Percentiles rank a stretch among this genome's conserved stretches.
phyloP scores from a whole-genome alignment of 495 filamentous ascomycete species.

The Talaromyces thailandensis region DNA sequence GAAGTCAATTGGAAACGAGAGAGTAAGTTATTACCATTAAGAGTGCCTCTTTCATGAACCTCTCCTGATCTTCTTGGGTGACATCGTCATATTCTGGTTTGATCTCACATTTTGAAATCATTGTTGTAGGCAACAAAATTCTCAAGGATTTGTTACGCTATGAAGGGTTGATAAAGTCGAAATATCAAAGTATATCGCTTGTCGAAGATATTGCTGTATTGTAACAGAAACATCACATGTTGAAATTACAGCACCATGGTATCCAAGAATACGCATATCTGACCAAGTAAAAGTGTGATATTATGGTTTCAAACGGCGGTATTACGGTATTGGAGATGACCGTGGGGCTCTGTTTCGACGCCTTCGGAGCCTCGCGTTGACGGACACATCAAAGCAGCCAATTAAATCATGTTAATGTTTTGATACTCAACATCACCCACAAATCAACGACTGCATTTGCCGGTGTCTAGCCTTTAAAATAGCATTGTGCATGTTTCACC shows the following conservation, averaged over 20 bases:
- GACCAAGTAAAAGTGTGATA: not conserved
- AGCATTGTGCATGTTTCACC: not conserved
- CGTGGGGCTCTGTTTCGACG: not conserved
- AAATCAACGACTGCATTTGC: not conserved
- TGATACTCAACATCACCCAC: not conserved
- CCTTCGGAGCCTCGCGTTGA: not conserved
- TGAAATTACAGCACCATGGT: not conserved
- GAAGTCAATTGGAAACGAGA: not conserved
- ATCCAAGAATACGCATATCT: not conserved
- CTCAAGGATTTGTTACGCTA: not conserved
- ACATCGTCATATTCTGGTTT: not conserved
- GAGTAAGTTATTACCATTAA: constrained; percentile 44
- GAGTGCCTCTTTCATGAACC: constrained; percentile 64
- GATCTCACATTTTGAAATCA: not conserved
- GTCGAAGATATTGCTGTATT: not conserved
- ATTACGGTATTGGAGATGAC: not conserved
- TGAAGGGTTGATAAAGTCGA: not conserved
- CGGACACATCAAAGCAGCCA: not conserved
- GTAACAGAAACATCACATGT: not conserved
- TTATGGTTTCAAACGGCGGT: not conserved
- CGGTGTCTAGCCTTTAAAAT: not conserved
- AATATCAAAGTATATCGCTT: not conserved
- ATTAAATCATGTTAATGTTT: not conserved
- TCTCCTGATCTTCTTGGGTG: constrained; percentile 29
- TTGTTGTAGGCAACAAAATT: not conserved